Conservation (phyloP, 352 stramenopile genomes). For the Plasmopara viticola region DNA sequence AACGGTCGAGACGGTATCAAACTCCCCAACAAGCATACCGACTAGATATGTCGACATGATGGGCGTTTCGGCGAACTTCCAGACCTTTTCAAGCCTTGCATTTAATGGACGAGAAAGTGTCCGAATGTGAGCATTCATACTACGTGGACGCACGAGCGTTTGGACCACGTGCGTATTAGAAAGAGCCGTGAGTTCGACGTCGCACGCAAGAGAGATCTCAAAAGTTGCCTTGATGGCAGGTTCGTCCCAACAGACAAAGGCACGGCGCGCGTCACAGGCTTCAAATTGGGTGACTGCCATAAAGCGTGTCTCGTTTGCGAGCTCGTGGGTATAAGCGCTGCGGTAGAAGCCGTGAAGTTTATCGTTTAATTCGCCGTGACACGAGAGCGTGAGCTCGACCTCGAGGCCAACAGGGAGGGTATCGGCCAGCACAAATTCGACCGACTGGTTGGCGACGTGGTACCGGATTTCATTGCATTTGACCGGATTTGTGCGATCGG, state of each 20-base stretch:
- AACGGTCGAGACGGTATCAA: slow-evolving; percentile 90
- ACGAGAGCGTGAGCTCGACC: slow-evolving; percentile 42
- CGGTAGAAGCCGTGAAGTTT: slow-evolving; percentile 97
- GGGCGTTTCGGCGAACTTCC: slow-evolving; percentile 88
- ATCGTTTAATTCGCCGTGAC: slow-evolving; percentile 80
- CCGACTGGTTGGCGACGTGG: slow-evolving; percentile 41
- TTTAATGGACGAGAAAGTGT: slow-evolving; percentile 27
- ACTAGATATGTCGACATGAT: slow-evolving; percentile 97
- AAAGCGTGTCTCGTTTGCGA: slow-evolving; percentile 86
- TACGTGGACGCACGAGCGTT: slow-evolving; percentile 48
- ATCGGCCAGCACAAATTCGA: slow-evolving; percentile 47
- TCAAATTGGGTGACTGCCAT: slow-evolving; percentile 91
- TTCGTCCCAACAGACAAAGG: slow-evolving; percentile 98
- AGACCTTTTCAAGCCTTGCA: slow-evolving; percentile 50
- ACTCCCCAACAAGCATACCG: slow-evolving; percentile 93
- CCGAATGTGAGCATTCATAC: slow-evolving; percentile 50
- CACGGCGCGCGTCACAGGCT: slow-evolving; percentile 86
- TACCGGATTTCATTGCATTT: slow-evolving; percentile 54
- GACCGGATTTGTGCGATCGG: slow-evolving; percentile 23
- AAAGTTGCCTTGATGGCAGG: slow-evolving; percentile 95
- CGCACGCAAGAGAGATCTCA: slow-evolving; percentile 87
- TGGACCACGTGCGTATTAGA: slow-evolving; percentile 95
- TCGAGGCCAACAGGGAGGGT: slow-evolving; percentile 25
- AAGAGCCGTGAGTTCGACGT: slow-evolving; percentile 86
- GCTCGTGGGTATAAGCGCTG: slow-evolving; percentile 86